phyloP scores from a whole-genome alignment of 1,284 basidiomycete species.

The Tetrapyrgos nigripes region DNA sequence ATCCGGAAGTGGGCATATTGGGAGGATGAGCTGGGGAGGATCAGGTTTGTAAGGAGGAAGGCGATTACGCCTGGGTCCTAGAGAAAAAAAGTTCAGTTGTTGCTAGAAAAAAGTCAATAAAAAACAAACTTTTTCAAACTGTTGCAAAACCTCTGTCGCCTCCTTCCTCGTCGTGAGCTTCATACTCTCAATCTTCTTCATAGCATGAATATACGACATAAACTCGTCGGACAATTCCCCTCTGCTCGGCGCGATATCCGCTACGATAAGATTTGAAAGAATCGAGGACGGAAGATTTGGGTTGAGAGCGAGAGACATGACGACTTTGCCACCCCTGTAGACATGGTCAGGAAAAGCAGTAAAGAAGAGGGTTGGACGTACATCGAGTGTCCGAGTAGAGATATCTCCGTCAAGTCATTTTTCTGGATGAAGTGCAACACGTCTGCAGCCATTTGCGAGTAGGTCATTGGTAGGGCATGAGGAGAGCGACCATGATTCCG shows the following conservation, averaged over 20 bases:
- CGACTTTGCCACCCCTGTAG: slow-evolving; percentile 86
- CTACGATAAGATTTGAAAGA: slow-evolving; percentile 75
- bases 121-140: slow-evolving; percentile 60
- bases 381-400: slow-evolving; percentile 88
- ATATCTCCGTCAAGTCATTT: slow-evolving; percentile 61
- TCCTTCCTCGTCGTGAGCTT: slow-evolving; percentile 65
- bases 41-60: slow-evolving; percentile 86
- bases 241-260: slow-evolving; percentile 80
- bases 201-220: slow-evolving; percentile 68
- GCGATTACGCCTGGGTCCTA: slow-evolving; percentile 76
- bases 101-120: slow-evolving; percentile 5
- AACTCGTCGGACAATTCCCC: slow-evolving; percentile 73
- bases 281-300: slow-evolving; percentile 50
- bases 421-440: slow-evolving; percentile 65
- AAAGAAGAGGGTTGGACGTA: slow-evolving; percentile 38
- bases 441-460: slow-evolving; percentile 76
- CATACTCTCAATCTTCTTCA: slow-evolving; percentile 70
- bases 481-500: slow-evolving; percentile 86
- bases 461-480: slow-evolving; percentile 73
- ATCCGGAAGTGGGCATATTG: slow-evolving; percentile 67
- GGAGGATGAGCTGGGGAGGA: slow-evolving; percentile 37
- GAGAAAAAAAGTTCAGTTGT: slow-evolving; percentile 4
- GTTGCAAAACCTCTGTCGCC: slow-evolving; percentile 69
- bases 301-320: slow-evolving; percentile 79
- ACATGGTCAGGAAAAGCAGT: neutral